Conservation (phyloP, 1,284 basidiomycete genomes). For the Paramarasmius palmivorus region DNA sequence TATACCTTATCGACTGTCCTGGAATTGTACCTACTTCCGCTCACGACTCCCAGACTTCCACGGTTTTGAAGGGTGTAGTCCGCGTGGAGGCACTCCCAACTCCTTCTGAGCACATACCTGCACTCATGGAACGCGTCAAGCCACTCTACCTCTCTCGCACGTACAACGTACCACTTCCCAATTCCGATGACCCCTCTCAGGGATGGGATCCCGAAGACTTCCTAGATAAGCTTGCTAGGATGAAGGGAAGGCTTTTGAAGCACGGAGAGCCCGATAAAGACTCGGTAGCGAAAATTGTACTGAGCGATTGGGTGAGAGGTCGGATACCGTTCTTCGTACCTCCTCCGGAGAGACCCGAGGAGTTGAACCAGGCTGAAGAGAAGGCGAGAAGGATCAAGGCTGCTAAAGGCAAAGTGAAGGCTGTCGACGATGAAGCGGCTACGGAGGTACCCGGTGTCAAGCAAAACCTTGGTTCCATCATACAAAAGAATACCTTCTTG, state of each 20-base stretch:
- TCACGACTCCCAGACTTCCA: slow-evolving; percentile 88
- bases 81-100: slow-evolving; percentile 94
- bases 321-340: slow-evolving; percentile 89
- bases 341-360: slow-evolving; percentile 74
- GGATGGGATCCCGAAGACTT: slow-evolving; percentile 80
- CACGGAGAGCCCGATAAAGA: slow-evolving; percentile 95
- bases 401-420: slow-evolving; percentile 36
- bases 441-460: slow-evolving; percentile 55
- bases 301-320: slow-evolving; percentile 98
- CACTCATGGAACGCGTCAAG: slow-evolving; percentile 87
- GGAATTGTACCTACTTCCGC: slow-evolving; percentile 96
- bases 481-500: slow-evolving; percentile 84
- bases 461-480: slow-evolving; percentile 76
- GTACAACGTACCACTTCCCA: slow-evolving; percentile 75
- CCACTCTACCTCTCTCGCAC: slow-evolving; percentile 92
- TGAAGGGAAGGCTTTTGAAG: slow-evolving; percentile 90
- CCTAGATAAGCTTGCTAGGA: slow-evolving; percentile 83
- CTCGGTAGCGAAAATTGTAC: slow-evolving; percentile 91
- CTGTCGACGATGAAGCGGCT: slow-evolving; percentile 34
- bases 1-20: slow-evolving; percentile 99
- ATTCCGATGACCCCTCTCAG: slow-evolving; percentile 47
- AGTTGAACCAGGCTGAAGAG: slow-evolving; percentile 64
- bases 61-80: slow-evolving; percentile 96
- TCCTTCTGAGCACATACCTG: slow-evolving; percentile 92
- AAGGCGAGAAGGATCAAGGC: slow-evolving; percentile 46